phyloP scores from a whole-genome alignment of 2,329 filamentous ascomycete species.

The Arthroderma sp. region DNA sequence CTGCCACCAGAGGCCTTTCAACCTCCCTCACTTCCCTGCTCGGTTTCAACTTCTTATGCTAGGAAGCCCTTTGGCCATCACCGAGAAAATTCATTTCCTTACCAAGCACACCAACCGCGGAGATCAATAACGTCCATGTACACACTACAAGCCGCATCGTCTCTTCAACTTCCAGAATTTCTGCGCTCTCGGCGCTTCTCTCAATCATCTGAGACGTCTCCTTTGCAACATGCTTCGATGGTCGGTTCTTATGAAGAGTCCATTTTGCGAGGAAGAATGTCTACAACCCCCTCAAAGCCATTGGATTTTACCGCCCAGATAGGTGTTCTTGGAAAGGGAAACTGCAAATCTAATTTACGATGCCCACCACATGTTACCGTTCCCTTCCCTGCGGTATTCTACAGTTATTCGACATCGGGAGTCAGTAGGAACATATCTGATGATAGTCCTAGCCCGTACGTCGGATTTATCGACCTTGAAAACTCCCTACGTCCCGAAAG shows the following conservation, averaged over 20 bases:
- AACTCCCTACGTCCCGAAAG: constrained; percentile 52
- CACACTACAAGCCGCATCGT: constrained; percentile 35
- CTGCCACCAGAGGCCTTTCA: constrained; percentile 50
- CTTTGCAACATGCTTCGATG: constrained; percentile 82
- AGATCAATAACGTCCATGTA: constrained; percentile 56
- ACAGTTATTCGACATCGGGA: constrained; percentile 66
- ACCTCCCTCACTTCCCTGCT: constrained; percentile 28
- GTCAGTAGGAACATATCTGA: constrained; percentile 52
- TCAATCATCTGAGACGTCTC: constrained; percentile 57
- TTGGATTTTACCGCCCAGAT: constrained; percentile 91
- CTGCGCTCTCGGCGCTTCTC: constrained; percentile 47
- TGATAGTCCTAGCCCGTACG: constrained; percentile 89
- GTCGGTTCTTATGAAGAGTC: constrained; percentile 97
- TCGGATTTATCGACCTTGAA: constrained; percentile 83
- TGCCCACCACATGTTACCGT: constrained; percentile 86
- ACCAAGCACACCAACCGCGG: constrained; percentile 66
- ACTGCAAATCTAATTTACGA: constrained; percentile 70
- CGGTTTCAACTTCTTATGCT: constrained; percentile 12
- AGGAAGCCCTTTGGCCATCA: constrained; percentile 24
- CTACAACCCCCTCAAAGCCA: constrained; percentile 82
- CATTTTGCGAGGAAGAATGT: constrained; percentile 90
- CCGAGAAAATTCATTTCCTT: constrained; percentile 50
- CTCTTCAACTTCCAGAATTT: constrained; percentile 20
- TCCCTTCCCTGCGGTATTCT: constrained; percentile 89
- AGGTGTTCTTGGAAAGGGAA: constrained; percentile 76